A percentile compares a stretch with the other conserved stretches of the same genome.
phyloP scores from a whole-genome alignment of 257 asterid species.

The Oldenlandia corymbosa region DNA sequence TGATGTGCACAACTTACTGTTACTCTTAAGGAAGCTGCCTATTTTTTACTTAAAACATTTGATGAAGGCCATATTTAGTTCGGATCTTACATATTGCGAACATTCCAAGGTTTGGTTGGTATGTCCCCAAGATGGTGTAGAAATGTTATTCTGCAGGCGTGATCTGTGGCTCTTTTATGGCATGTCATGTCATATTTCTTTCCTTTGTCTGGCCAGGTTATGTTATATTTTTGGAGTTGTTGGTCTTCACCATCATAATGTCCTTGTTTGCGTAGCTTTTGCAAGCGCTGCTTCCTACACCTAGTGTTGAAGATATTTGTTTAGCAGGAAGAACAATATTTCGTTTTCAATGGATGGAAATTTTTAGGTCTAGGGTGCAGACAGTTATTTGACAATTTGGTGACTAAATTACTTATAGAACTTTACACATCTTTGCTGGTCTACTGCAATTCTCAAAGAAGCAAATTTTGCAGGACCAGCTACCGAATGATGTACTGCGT shows the following conservation, averaged over 20 bases:
- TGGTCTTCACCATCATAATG: background rate
- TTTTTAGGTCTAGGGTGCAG: background rate
- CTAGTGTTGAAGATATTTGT: background rate
- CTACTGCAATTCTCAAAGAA: slow-evolving; percentile 14
- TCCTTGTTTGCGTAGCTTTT: background rate
- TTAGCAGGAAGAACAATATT: background rate
- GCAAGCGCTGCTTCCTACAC: background rate
- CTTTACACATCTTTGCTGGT: background rate
- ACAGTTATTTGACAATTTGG: background rate
- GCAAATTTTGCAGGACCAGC: slow-evolving; percentile 66
- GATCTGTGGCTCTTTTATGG: background rate
- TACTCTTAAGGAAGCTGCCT: too few relatives aligned
- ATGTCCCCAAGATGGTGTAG: background rate
- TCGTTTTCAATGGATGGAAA: background rate
- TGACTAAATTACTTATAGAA: background rate
- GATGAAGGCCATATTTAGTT: background rate
- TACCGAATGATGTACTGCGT: slow-evolving; percentile 69
- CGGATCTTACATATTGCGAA: background rate
- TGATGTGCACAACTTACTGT: too few relatives aligned
- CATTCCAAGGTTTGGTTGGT: background rate
- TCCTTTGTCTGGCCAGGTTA: background rate
- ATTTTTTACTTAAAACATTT: background rate
- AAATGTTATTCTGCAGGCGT: background rate
- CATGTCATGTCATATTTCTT: background rate
- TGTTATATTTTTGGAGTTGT: background rate